These are phyloP conservation scores for Gastrolobium villosum DNA, from an alignment of 306 rosid genomes.

Conservation along the genomic window DNA sequence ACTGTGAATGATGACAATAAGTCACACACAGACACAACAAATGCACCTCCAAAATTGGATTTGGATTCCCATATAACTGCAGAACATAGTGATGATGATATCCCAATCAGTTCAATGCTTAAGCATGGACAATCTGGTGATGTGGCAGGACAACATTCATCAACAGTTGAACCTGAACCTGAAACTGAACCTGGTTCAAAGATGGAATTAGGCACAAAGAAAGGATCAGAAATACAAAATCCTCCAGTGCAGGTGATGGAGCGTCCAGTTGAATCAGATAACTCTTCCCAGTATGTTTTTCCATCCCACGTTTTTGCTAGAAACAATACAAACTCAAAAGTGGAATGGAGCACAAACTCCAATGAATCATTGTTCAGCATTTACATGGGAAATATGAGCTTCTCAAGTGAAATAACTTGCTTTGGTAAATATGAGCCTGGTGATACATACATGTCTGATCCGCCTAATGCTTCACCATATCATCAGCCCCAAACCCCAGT, in stretches of 20 bases:
- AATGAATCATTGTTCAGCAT: constrained; percentile 93
- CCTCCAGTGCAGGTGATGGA: constrained; percentile 84
- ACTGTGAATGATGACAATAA: background rate
- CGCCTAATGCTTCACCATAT: constrained; percentile 46
- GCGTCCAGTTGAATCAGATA: constrained; percentile 51
- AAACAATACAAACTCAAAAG: constrained; percentile 57
- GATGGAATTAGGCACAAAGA: constrained; percentile 27
- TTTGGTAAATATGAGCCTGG: constrained; percentile 50
- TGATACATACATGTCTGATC: constrained; percentile 42
- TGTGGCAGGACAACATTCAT: constrained; percentile 12
- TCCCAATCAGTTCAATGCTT: constrained; percentile 41
- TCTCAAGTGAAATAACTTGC: constrained; percentile 64
- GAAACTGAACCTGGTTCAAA: constrained; percentile 4
- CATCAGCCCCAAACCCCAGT: constrained; percentile 42
- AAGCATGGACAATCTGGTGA: constrained; percentile 32
- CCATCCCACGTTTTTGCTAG: constrained; percentile 83
- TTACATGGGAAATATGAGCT: constrained; percentile 86
- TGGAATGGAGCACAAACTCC: constrained; percentile 86
- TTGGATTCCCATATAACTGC: background rate
- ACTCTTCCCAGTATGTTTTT: constrained; percentile 59
- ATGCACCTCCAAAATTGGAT: background rate
- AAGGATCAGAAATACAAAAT: constrained; percentile 53
- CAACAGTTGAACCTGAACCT: background rate
- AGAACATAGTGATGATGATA: constrained; percentile 41
- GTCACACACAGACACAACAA: background rate